Evolutionary conservation across 805 yeast genomes (phyloP).

Genomic region (Hanseniaspora guilliermondii): DNA sequence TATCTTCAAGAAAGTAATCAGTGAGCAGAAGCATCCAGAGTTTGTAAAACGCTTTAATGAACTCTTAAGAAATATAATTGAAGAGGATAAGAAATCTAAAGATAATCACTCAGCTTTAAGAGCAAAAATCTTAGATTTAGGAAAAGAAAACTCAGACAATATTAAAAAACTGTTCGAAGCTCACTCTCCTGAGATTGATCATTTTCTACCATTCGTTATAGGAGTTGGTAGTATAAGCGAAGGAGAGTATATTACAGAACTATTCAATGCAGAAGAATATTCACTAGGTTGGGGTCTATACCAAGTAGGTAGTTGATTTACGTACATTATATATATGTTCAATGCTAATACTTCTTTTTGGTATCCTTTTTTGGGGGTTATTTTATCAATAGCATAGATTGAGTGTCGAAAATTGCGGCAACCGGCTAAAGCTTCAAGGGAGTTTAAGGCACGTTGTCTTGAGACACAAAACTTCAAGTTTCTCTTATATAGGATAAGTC

Average conservation of each 20-base stretch:
- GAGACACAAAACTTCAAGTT: too few relatives aligned
- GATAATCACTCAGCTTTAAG: constrained; percentile 23
- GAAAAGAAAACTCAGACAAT: constrained; percentile 21
- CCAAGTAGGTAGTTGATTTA: neutral
- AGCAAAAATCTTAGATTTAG: constrained; percentile 29
- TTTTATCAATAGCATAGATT: too few relatives aligned
- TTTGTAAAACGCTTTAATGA: constrained; percentile 31
- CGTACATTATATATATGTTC: neutral
- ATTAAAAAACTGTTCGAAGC: constrained; percentile 35
- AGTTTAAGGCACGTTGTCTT: too few relatives aligned
- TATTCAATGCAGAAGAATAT: constrained; percentile 34
- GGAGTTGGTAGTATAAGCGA: constrained; percentile 38
- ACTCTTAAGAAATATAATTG: constrained; percentile 32
- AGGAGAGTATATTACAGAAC: constrained; percentile 30
- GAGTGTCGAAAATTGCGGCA: too few relatives aligned
- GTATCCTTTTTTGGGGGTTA: too few relatives aligned
- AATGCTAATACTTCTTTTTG: too few relatives aligned
- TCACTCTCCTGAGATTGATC: constrained; percentile 62
- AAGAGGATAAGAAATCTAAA: constrained; percentile 15
- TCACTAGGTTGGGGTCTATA: constrained; percentile 61
- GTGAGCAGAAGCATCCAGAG: neutral
- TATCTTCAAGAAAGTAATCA: constrained; percentile 29
- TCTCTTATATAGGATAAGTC: too few relatives aligned
- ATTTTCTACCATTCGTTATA: constrained; percentile 53
- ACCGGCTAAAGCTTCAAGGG: too few relatives aligned